Percentiles rank a stretch among this genome's conserved stretches.
phyloP scores from a whole-genome alignment of 192 early-diverging fungal species.

The Gamsiella multidivaricata region DNA sequence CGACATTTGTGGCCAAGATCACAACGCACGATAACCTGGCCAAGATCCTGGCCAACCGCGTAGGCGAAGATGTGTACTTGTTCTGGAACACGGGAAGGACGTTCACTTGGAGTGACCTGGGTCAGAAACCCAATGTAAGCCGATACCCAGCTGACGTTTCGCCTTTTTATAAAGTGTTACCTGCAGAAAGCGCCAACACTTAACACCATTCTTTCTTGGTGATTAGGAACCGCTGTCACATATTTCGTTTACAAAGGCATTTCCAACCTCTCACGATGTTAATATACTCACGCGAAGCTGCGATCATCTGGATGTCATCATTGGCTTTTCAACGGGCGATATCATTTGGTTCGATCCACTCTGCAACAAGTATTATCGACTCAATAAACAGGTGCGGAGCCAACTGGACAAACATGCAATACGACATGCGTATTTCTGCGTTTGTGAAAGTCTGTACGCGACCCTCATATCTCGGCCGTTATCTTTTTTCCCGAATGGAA shows the following conservation, averaged over 20 bases:
- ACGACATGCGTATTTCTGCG: background rate
- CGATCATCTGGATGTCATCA: slow-evolving; percentile 84
- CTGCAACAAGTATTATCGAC: slow-evolving; percentile 83
- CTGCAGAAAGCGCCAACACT: no score
- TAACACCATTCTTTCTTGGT: no score
- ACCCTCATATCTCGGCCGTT: background rate
- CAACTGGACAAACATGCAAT: background rate
- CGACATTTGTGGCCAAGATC: slow-evolving; percentile 77
- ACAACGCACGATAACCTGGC: slow-evolving; percentile 78
- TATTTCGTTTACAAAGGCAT: slow-evolving; percentile 77
- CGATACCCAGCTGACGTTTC: no score
- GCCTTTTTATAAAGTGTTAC: no score
- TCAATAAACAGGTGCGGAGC: slow-evolving; percentile 83
- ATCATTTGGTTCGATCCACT: slow-evolving; percentile 88
- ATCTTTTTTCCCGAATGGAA: background rate
- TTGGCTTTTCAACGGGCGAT: slow-evolving; percentile 86
- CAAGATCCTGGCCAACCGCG: slow-evolving; percentile 65
- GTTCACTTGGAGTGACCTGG: slow-evolving; percentile 79
- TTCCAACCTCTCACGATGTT: slow-evolving; percentile 88
- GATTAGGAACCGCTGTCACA: slow-evolving; percentile 84
- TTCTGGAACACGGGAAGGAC: slow-evolving; percentile 80
- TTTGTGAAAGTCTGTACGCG: background rate
- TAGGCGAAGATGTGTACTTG: slow-evolving; percentile 72
- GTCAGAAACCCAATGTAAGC: slow-evolving; percentile 68
- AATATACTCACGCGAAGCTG: slow-evolving; percentile 75